phyloP scores from a whole-genome alignment of 345 rosid species.

The Camelina neglecta region DNA sequence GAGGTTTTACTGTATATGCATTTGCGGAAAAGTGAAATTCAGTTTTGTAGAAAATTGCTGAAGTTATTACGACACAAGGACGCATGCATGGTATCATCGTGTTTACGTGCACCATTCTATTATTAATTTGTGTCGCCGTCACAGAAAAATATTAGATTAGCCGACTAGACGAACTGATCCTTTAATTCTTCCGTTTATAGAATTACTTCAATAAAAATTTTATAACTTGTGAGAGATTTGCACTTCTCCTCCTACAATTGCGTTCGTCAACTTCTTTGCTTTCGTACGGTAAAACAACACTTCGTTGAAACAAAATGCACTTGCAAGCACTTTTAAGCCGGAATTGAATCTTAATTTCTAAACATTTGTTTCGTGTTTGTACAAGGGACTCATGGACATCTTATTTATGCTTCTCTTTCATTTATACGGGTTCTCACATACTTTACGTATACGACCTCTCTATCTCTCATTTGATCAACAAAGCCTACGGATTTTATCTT shows the following conservation, averaged over 20 bases:
- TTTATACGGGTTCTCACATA: slow-evolving; percentile 8
- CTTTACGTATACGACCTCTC: slow-evolving; percentile 20
- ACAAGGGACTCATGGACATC: not conserved
- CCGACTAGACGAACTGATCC: slow-evolving; percentile 32
- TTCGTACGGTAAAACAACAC: slow-evolving; percentile 14
- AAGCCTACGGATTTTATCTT: not conserved
- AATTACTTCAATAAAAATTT: not conserved
- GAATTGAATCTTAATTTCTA: not conserved
- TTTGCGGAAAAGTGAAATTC: not conserved
- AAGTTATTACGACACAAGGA: slow-evolving; percentile 25
- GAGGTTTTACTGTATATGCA: no score
- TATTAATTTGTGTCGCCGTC: no score
- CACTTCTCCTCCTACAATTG: slow-evolving; percentile 19
- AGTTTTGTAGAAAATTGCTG: not conserved
- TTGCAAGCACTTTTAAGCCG: not conserved
- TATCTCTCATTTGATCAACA: not conserved
- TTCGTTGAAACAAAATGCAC: not conserved
- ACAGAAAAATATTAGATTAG: not conserved
- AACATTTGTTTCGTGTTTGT: not conserved
- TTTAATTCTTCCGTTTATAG: not conserved
- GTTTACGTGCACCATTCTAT: slow-evolving; percentile 27
- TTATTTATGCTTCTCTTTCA: not conserved
- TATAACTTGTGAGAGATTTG: slow-evolving; percentile 30
- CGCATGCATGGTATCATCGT: slow-evolving; percentile 17
- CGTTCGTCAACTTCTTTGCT: slow-evolving; percentile 19